Evolutionary conservation across 148 eudicot genomes (phyloP).

Genomic region (Rhododendron williamsianum): DNA sequence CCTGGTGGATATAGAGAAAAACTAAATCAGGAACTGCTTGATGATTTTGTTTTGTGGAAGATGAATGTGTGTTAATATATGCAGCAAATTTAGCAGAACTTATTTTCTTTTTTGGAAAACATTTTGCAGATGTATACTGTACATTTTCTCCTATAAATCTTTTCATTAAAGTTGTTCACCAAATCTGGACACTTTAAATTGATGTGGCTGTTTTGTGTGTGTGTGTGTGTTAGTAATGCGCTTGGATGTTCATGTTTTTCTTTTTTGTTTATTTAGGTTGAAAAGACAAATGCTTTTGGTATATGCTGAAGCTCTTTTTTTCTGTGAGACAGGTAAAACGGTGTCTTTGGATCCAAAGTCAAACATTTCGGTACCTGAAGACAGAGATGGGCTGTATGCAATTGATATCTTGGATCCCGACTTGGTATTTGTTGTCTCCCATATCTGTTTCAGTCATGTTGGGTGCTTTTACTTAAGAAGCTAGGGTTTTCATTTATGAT

Average conservation of each 20-base stretch:
- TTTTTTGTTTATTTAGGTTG: background rate
- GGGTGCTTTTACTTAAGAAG: background rate
- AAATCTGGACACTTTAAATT: background rate
- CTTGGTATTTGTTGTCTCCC: constrained; percentile 43
- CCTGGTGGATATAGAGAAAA: background rate
- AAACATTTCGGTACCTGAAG: constrained; percentile 70
- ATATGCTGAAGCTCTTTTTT: background rate
- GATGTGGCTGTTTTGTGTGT: background rate
- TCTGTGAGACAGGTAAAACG: constrained; percentile 55
- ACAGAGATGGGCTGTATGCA: constrained; percentile 83
- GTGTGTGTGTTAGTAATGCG: background rate
- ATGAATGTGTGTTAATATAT: background rate
- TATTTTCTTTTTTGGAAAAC: background rate
- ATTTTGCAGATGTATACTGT: background rate
- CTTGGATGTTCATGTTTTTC: background rate
- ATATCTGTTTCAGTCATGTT: background rate
- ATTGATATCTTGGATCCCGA: constrained; percentile 93
- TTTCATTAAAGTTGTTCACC: background rate
- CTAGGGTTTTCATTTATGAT: background rate
- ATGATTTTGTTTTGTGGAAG: background rate
- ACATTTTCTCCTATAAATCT: background rate
- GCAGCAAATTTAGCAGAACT: background rate
- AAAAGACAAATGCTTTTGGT: background rate
- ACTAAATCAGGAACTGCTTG: background rate
- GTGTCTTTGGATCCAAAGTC: constrained; percentile 59